phyloP scores from a whole-genome alignment of 2,329 filamentous ascomycete genomes.

The Cordyceps tenuipes region DNA sequence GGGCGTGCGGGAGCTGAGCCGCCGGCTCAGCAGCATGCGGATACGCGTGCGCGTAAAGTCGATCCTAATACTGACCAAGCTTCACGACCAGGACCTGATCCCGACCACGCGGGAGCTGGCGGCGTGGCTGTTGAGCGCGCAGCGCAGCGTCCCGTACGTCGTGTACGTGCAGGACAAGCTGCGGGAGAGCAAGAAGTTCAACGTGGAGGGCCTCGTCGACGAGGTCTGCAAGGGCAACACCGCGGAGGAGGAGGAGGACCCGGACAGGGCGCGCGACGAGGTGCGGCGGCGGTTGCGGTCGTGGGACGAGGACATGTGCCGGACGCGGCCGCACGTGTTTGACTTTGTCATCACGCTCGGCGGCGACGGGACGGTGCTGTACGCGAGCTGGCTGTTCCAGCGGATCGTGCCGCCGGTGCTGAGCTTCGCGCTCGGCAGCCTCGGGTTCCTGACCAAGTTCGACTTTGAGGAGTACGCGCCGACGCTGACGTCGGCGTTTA shows the following conservation, averaged over 20 bases:
- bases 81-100: constrained; percentile 76
- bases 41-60: constrained; percentile 73
- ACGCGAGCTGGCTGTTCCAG: constrained; percentile 95
- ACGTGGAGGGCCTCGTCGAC: constrained; percentile 58
- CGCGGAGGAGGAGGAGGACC: constrained; percentile 21
- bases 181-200: constrained; percentile 62
- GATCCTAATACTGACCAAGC: constrained; percentile 85
- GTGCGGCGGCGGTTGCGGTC: constrained; percentile 56
- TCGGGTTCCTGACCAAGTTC: constrained; percentile 95
- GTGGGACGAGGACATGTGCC: constrained; percentile 77
- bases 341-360: constrained; percentile 90
- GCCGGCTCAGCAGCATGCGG: constrained; percentile 74
- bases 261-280: constrained; percentile 26
- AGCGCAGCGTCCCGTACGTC: constrained; percentile 59
- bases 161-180: constrained; percentile 80
- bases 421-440: constrained; percentile 81
- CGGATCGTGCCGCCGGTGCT: constrained; percentile 87
- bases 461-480: constrained; percentile 70
- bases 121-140: constrained; percentile 69
- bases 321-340: constrained; percentile 71
- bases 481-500: constrained; percentile 64
- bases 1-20: constrained; percentile 84
- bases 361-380: constrained; percentile 94
- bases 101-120: constrained; percentile 67
- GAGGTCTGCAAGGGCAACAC: constrained; percentile 44